These are phyloP conservation scores for Penicillium turbatum DNA, from an alignment of 495 filamentous ascomycete species.

Conservation along the genomic window DNA sequence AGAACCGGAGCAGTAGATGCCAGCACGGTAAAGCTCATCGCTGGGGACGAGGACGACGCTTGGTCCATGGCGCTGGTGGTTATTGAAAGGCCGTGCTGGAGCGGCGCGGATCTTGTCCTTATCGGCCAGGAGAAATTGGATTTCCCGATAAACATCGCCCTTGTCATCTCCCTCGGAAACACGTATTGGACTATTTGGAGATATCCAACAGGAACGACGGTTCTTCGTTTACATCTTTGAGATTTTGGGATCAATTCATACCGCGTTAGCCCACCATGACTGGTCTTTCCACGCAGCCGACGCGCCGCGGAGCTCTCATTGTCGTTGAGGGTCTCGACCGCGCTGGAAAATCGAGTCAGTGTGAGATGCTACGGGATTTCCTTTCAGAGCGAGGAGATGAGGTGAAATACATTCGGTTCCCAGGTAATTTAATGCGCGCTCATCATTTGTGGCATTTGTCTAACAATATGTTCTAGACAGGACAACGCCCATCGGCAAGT, in stretches of 20 bases:
- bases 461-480: conserved; percentile 55
- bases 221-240: neutral
- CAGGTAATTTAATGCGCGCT: conserved; percentile 52
- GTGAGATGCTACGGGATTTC: conserved; percentile 61
- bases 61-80: conserved; percentile 29
- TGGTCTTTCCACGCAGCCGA: conserved; percentile 8
- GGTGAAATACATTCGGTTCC: conserved; percentile 79
- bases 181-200: neutral
- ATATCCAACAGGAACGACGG: neutral
- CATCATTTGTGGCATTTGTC: neutral
- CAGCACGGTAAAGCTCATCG: conserved; percentile 34
- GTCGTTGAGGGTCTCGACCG: conserved; percentile 93
- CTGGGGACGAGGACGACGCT: conserved; percentile 12
- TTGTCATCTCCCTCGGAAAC: neutral
- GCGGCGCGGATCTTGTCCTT: conserved; percentile 13
- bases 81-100: conserved; percentile 12
- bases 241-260: neutral
- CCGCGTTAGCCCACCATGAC: conserved; percentile 14
- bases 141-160: conserved; percentile 11
- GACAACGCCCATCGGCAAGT: conserved; percentile 79
- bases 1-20: conserved; percentile 25
- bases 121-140: conserved; percentile 22
- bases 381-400: conserved; percentile 57
- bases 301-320: conserved; percentile 67
- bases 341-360: conserved; percentile 94